Evolutionary conservation across 306 rosid genomes (phyloP), one percentile per base, ranked within the genome.

Genomic region (Lotus japonicus): DNA sequence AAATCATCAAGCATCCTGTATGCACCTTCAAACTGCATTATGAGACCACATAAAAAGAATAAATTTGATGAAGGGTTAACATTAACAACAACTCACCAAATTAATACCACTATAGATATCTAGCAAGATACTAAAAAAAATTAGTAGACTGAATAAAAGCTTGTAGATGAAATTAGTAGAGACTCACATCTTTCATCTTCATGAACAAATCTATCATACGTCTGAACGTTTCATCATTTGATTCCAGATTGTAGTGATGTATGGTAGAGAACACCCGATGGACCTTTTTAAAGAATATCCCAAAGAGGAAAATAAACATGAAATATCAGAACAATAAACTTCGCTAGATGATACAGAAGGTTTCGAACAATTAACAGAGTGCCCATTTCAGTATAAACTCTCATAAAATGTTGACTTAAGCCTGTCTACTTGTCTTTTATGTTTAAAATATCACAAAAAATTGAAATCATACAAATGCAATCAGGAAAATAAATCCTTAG

Each of bases 151-250:
- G 15, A 59, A 67, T 8, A 7, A 55, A 45, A 56, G 70, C 49
- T 59, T 44, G 69, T 17, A 35, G 8, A 17, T 16, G 64, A 33
- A 23, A 18, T 18, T 7, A 8, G 55, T 23, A 53, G 36, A 39
- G 70, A 64, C 81, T 83, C 80, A 87, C 96, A 63, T 90, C 88
- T 80, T 83, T 90, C 88, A 80, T 87, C 82, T 75, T 87, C 75
- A 85, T 78, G 39, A 60, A 64, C 78, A 87, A 80, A 77, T 12
- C 69, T 78, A 87, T 82, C 88, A 90, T 82, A 26, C 39, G 17
- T 72, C 91, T 68, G 74, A 83, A 84, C 64, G 83, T 85, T 72
- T 83, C 82, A 11, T 11, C 11, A 72, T 74, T 80, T 42, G 89
- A 64, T 80, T 76, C 68, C 77, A 87, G 57, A 31, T 64, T 73